Base-by-base conservation (phyloP, 2,329 filamentous ascomycete genomes). In the Calonectria hawksworthii region DNA sequence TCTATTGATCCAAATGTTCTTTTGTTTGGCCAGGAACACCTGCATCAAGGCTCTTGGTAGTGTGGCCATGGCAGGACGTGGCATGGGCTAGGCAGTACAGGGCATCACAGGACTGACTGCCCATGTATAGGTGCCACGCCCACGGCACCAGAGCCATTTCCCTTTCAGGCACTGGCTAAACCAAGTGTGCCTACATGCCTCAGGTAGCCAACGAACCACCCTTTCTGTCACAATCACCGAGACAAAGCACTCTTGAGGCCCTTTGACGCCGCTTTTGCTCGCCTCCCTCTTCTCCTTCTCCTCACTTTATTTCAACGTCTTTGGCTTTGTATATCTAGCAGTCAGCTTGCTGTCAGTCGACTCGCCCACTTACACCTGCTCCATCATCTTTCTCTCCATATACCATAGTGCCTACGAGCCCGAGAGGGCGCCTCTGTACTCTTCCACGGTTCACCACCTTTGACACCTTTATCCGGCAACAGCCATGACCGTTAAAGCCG, bases 401-500 rank as follows among this genome's bases (percentile, higher is more conserved):
- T 18, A 63, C 34, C 36, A 34, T 69, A 74, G 68, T 47, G 23
- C 61, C 26, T 32, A 18, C 41, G 23, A 51, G 56, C 66, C 59
- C 63, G 59, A 68, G 41, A 50, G 68, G 68, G 36, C 26, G 28
- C 28, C 38, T 34, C 14, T 65, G 16, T 34, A 21, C 21, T n/a
- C 38, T 28, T 65, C 30, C 38, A 47, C 44, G 34, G 11, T 50
- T 21, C 23, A 18, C 18, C 41, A 50, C 18, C 38, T 18, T 16
- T n/a, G 6, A 65, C 26, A 11, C 41, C 61, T 50, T 50, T 32
- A 28, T 65, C 61, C 26, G 26, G 16, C 51, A 28, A 32, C 61
- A 59, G 30, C 44, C 70, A 70, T 73, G 70, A 54, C 59, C 14
- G 26, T 26, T 21, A 73, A 71, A 59, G 44, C 75, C 52, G 52